Conservation (phyloP, 306 rosid genomes). For the Fragaria vesca region DNA sequence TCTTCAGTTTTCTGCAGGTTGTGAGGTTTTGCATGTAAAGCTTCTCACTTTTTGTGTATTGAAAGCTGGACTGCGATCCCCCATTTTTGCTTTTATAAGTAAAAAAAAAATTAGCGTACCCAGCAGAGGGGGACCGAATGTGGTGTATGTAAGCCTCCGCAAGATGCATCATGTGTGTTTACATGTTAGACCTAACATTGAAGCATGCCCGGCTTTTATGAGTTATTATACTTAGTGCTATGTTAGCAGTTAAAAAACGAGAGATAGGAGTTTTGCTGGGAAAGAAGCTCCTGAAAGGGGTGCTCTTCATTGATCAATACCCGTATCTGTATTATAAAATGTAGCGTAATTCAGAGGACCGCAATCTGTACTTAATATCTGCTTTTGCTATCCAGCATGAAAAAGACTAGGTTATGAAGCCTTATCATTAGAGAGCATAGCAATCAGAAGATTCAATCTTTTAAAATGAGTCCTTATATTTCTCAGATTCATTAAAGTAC, state of each 20-base stretch:
- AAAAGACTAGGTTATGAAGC: not conserved
- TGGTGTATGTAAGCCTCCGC: not conserved
- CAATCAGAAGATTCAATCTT: not conserved
- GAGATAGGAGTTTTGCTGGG: not conserved
- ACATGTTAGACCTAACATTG: not conserved
- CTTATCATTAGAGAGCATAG: not conserved
- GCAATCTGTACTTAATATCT: not conserved
- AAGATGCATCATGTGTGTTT: not conserved
- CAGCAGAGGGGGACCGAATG: not conserved
- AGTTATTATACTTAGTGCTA: not conserved
- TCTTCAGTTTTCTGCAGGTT: not conserved
- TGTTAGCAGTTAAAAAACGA: not conserved
- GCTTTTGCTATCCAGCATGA: not conserved
- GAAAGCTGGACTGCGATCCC: not conserved
- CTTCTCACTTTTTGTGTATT: not conserved
- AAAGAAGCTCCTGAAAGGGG: not conserved
- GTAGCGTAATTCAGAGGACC: not conserved
- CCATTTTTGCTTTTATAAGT: not conserved
- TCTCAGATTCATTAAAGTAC: not conserved
- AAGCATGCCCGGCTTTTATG: not conserved
- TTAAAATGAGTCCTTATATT: not conserved
- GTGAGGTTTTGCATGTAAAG: not conserved
- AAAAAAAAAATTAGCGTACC: not conserved
- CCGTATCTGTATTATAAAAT: not conserved
- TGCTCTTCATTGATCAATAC: not conserved